Base-by-base conservation (phyloP, 306 rosid species). In the Rosa lucieae region DNA sequence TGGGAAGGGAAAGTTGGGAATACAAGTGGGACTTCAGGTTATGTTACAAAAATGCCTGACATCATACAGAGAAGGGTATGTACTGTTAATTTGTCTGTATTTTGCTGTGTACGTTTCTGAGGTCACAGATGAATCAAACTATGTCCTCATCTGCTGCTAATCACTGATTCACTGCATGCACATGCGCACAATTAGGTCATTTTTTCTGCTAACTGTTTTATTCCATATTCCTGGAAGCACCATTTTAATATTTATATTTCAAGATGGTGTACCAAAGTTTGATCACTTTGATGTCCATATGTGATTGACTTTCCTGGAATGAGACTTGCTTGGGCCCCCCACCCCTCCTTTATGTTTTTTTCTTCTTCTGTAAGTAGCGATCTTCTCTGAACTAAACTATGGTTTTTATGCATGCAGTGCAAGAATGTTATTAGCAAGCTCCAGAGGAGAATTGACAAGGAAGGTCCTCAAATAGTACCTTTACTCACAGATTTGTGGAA, bases 401-500 rank as follows among this genome's bases (percentile, higher is more conserved):
- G 61, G 68, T 79, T 77, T 79, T 23, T 83, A 67, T 67, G 55
- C 51, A 37, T 86, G 87, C 90, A 95, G 99, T 95, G 97, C 87
- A 92, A 95, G 86, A 91, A 80, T 86, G 99, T 95, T 23, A 90
- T 95, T 73, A 84, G 90, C 94, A 95, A 91, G 84, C 88, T 95
- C 73, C 98, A 95, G 73, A 91, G 91, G 89, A 87, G 88, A 90
- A 84, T 92, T 62, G 97, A 88, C 62, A 91, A 92, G 90, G 99
- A 90, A 87, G 99, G 99, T 70, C 87, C 80, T 79, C 94, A 91
- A 83, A 91, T 95, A 71, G 92, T 95, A 46, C 99, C 99, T 78
- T 77, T 91, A 91, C 89, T 95, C 59, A 90, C 97, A 53, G 98
- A 89, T 82, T 83, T 95, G 82, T 95, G 98, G 99, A 95, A 92